phyloP scores from a whole-genome alignment of 768 basidiomycete species.

The Chalciporus piperatus region DNA sequence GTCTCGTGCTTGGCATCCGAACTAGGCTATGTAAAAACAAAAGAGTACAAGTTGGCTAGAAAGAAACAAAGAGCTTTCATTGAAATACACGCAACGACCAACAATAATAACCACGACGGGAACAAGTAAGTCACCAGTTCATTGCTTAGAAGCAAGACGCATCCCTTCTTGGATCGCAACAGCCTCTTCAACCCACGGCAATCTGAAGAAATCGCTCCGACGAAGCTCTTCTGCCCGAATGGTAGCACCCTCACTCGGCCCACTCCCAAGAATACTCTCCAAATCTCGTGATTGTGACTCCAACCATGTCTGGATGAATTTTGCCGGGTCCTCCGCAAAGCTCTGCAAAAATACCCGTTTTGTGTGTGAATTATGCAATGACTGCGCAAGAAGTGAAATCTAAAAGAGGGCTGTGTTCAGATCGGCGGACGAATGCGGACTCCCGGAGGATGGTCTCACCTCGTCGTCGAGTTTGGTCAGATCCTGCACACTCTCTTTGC shows the following conservation, averaged over 20 bases:
- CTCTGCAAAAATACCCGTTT: conserved; percentile 84
- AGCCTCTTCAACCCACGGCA: conserved; percentile 92
- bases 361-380: conserved; percentile 80
- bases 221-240: conserved; percentile 86
- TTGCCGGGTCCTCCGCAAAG: conserved; percentile 75
- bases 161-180: conserved; percentile 83
- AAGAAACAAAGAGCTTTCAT: not conserved
- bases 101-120: conserved; percentile 2
- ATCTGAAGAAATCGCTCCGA: conserved; percentile 84
- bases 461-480: conserved; percentile 83
- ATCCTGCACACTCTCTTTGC: conserved; percentile 66
- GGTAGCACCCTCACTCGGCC: conserved; percentile 72
- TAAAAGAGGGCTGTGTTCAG: conserved; percentile 30
- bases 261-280: conserved; percentile 86
- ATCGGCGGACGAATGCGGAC: not conserved
- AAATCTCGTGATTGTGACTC: conserved; percentile 90
- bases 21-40: not conserved
- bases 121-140: conserved; percentile 1
- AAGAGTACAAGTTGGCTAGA: not conserved
- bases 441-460: conserved; percentile 41
- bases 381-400: conserved; percentile 84
- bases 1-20: conserved; percentile 12
- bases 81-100: not conserved
- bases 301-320: conserved; percentile 87
- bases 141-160: conserved; percentile 57